A percentile compares a stretch with the other conserved stretches of the same genome.
These are phyloP conservation scores for Themeda triandra DNA, from an alignment of 176 grass and related monocot species.

Conservation along the genomic window DNA sequence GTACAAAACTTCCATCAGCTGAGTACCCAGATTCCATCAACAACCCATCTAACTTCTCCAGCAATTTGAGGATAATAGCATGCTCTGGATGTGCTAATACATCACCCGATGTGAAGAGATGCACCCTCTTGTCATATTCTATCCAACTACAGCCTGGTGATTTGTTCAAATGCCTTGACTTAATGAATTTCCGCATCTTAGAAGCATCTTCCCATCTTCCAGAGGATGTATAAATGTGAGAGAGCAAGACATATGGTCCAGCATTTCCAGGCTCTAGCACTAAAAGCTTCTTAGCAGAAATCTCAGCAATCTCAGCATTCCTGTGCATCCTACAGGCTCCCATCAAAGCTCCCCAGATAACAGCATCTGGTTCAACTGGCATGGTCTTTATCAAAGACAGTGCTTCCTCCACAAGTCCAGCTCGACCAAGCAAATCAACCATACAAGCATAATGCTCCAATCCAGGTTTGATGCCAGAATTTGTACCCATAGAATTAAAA, in stretches of 20 bases:
- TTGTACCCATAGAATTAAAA: slow-evolving; percentile 58
- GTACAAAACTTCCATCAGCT: slow-evolving; percentile 71
- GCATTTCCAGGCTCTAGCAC: slow-evolving; percentile 63
- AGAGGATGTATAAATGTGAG: slow-evolving; percentile 67
- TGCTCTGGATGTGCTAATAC: slow-evolving; percentile 57
- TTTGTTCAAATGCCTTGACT: slow-evolving; percentile 66
- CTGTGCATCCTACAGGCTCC: slow-evolving; percentile 76
- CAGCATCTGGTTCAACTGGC: slow-evolving; percentile 59
- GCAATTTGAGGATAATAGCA: slow-evolving; percentile 44
- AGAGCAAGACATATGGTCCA: slow-evolving; percentile 68
- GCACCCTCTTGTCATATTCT: slow-evolving; percentile 57
- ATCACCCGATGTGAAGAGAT: slow-evolving; percentile 73
- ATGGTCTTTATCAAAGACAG: slow-evolving; percentile 62
- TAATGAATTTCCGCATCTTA: slow-evolving; percentile 62
- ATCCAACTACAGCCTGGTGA: slow-evolving; percentile 84
- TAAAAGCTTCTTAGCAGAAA: slow-evolving; percentile 72
- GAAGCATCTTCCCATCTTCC: slow-evolving; percentile 80
- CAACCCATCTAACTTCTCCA: slow-evolving; percentile 67
- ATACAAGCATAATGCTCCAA: slow-evolving; percentile 70
- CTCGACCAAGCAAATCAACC: slow-evolving; percentile 79
- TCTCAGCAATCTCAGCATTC: slow-evolving; percentile 65
- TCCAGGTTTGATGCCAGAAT: slow-evolving; percentile 41
- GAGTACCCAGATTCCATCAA: slow-evolving; percentile 77
- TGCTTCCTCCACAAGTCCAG: slow-evolving; percentile 59
- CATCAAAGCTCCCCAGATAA: slow-evolving; percentile 76